phyloP scores from a whole-genome alignment of 75 land plant genomes.

The Picea sitchensis region DNA sequence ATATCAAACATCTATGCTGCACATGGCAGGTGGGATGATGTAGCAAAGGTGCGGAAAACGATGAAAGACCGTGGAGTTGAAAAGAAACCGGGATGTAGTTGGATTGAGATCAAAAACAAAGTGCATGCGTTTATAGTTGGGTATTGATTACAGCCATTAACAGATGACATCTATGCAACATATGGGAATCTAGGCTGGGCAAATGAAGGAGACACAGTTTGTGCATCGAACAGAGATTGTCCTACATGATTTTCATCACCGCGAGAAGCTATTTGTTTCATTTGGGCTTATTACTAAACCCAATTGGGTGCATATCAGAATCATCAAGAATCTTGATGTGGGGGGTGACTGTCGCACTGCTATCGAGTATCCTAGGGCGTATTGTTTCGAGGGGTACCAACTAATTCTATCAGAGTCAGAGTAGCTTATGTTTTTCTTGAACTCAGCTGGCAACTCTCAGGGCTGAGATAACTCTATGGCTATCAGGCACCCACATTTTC shows the following conservation, averaged over 20 bases:
- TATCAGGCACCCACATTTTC: too few species aligned
- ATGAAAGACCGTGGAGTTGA: background rate
- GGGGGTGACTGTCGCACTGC: too few species aligned
- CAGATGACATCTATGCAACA: background rate
- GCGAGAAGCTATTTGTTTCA: background rate
- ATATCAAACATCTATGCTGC: conserved; percentile 7
- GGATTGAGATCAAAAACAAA: background rate
- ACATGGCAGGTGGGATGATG: conserved; percentile 1
- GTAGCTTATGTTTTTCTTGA: too few species aligned
- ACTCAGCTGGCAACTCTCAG: too few species aligned
- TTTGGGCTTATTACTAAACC: too few species aligned
- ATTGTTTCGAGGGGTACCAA: too few species aligned
- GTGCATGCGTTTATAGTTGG: background rate
- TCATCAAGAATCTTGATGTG: too few species aligned
- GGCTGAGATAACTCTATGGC: too few species aligned
- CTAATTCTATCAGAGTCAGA: too few species aligned
- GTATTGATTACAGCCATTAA: background rate
- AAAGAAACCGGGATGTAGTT: background rate
- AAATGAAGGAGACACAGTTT: background rate
- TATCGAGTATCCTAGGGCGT: too few species aligned
- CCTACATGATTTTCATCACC: background rate
- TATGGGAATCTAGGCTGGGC: background rate
- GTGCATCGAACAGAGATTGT: background rate
- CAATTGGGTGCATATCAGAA: too few species aligned
- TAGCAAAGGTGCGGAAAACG: background rate